A percentile compares a stretch with the other conserved stretches of the same genome.
Evolutionary conservation across 208 protist genomes (phyloP).

Genomic region (Crithidia thermophila): DNA sequence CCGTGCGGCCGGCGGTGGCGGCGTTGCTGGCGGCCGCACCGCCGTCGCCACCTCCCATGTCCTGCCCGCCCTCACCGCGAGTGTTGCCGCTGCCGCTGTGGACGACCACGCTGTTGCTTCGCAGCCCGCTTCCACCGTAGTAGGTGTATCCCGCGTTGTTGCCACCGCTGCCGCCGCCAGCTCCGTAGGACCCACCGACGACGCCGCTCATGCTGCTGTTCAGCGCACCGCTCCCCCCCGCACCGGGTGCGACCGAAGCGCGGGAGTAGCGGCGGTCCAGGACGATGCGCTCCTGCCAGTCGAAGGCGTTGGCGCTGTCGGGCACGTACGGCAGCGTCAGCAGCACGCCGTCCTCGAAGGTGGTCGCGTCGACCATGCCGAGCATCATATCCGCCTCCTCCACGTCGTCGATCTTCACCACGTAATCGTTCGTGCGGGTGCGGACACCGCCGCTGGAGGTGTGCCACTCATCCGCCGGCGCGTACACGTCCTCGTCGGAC

Average conservation of each 20-base stretch:
- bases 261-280: conserved; percentile 71
- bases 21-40: neutral
- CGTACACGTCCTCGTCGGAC: conserved; percentile 35
- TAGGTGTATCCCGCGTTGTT: no score
- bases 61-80: neutral
- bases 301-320: conserved; percentile 60
- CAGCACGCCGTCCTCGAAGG: conserved; percentile 75
- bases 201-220: neutral
- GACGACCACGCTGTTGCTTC: no score
- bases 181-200: neutral
- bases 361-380: conserved; percentile 56
- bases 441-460: conserved; percentile 23
- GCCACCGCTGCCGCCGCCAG: neutral
- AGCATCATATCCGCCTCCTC: conserved; percentile 91
- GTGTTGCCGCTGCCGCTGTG: neutral
- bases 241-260: conserved; percentile 6
- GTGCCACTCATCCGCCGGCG: conserved; percentile 30
- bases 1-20: conserved; percentile 26
- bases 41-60: neutral
- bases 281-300: conserved; percentile 71
- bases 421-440: conserved; percentile 52
- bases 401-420: conserved; percentile 88
- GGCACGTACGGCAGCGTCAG: conserved; percentile 86
- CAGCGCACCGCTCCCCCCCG: neutral
- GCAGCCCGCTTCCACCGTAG: no score